Evolutionary conservation across 2,329 filamentous ascomycete genomes (phyloP).

Genomic region (Diplodia corticola): DNA sequence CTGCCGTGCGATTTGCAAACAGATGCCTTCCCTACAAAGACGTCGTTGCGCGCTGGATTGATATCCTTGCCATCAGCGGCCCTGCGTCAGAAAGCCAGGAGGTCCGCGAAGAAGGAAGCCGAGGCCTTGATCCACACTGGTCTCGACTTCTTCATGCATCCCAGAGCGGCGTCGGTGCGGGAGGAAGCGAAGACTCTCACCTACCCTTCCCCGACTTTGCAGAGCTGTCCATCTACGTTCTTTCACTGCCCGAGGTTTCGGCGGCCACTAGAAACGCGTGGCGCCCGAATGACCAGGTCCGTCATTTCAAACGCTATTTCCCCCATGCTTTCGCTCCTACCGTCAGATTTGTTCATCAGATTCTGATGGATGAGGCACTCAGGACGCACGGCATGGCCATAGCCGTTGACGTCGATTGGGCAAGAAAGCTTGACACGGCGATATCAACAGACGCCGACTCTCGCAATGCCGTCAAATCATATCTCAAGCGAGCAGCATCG

Average conservation of each 20-base stretch:
- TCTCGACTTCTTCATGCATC: slow-evolving; percentile 59
- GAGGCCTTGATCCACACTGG: slow-evolving; percentile 81
- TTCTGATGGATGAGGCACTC: slow-evolving; percentile 61
- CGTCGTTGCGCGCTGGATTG: slow-evolving; percentile 79
- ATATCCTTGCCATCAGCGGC: slow-evolving; percentile 76
- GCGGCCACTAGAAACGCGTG: slow-evolving; percentile 33
- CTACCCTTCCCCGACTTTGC: slow-evolving; percentile 46
- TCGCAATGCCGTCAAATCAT: slow-evolving; percentile 59
- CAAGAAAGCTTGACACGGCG: slow-evolving; percentile 71
- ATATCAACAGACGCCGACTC: slow-evolving; percentile 69
- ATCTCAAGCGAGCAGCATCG: slow-evolving; percentile 36
- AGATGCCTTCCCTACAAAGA: slow-evolving; percentile 80
- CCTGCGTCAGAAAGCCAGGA: slow-evolving; percentile 71
- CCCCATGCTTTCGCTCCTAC: slow-evolving; percentile 65
- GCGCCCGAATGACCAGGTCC: slow-evolving; percentile 32
- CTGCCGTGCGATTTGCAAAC: slow-evolving; percentile 86
- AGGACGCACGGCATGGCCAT: slow-evolving; percentile 44
- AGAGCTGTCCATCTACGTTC: slow-evolving; percentile 48
- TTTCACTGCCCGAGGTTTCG: slow-evolving; percentile 38
- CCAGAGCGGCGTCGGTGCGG: not conserved
- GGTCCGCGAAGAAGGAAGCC: slow-evolving; percentile 83
- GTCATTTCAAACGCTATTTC: slow-evolving; percentile 37
- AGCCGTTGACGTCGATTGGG: slow-evolving; percentile 78
- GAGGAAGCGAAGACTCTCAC: not conserved
- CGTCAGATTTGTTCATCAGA: slow-evolving; percentile 66